A percentile compares a stretch with the other conserved stretches of the same genome.
These are phyloP conservation scores for Dactylellina sp. DNA, from an alignment of 2,329 filamentous ascomycete genomes.

Conservation along the genomic window DNA sequence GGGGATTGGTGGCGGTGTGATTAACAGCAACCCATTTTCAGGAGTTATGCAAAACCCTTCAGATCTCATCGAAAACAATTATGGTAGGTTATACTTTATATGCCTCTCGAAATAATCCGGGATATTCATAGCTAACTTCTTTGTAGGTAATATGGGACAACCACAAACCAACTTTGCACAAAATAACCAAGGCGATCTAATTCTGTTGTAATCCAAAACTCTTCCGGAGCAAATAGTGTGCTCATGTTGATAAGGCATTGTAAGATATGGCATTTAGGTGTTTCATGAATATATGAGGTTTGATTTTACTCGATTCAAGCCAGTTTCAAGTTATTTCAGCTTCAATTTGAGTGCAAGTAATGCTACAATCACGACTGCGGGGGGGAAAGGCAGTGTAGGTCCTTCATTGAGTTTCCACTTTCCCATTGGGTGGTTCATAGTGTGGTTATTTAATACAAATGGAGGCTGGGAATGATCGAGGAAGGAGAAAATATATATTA, in stretches of 20 bases:
- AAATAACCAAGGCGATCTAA: slow-evolving; percentile 52
- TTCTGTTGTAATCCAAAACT: slow-evolving; percentile 34
- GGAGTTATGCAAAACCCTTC: slow-evolving; percentile 55
- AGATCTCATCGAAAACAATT: slow-evolving; percentile 54
- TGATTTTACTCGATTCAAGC: too few species aligned
- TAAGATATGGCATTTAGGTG: slow-evolving; percentile 42
- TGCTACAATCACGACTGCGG: too few species aligned
- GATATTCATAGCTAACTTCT: not conserved
- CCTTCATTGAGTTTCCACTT: slow-evolving; percentile 30
- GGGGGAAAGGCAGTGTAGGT: not conserved
- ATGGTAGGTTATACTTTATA: slow-evolving; percentile 26
- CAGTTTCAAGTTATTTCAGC: not conserved
- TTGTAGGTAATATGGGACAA: slow-evolving; percentile 31
- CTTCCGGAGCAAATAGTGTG: slow-evolving; percentile 11
- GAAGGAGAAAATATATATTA: slow-evolving; percentile 52
- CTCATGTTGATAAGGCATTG: slow-evolving; percentile 18
- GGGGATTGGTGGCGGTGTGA: slow-evolving; percentile 51
- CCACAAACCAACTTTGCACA: slow-evolving; percentile 48
- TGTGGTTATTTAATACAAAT: slow-evolving; percentile 54
- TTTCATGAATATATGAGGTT: not conserved
- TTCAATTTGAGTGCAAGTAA: not conserved
- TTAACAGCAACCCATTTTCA: slow-evolving; percentile 52
- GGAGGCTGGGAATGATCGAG: slow-evolving; percentile 39
- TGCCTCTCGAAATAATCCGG: not conserved
- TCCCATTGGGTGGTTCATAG: slow-evolving; percentile 34